Conservation (phyloP, 495 filamentous ascomycete species). For the Patellaria atrata region DNA sequence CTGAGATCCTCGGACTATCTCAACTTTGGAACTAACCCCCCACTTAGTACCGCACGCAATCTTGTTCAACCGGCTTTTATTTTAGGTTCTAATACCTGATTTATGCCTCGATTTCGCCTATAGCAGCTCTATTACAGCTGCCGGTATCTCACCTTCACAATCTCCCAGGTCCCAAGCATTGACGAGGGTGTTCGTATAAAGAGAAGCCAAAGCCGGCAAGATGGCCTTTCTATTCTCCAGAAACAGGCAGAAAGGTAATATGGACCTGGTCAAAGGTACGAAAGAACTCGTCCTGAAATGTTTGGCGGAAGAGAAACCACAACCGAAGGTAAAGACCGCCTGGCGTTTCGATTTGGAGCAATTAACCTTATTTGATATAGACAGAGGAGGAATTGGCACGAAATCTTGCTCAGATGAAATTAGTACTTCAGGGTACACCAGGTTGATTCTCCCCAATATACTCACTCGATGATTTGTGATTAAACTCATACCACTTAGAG, state of each 20-base stretch:
- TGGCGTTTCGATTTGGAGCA: not conserved
- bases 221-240: conserved; percentile 93
- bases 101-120: conserved; percentile 8
- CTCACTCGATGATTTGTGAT: too few species aligned
- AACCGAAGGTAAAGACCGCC: conserved; percentile 21
- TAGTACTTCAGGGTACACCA: conserved; percentile 28
- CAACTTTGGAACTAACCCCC: too few species aligned
- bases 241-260: conserved; percentile 40
- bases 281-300: conserved; percentile 42
- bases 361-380: conserved; percentile 7
- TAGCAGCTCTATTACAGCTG: conserved; percentile 13
- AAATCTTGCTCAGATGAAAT: conserved; percentile 30
- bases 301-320: conserved; percentile 21
- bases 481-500: conserved; percentile 38
- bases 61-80: too few species aligned
- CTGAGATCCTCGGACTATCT: too few species aligned
- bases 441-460: too few species aligned
- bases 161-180: too few species aligned
- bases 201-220: conserved; percentile 6
- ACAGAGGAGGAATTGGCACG: conserved; percentile 28
- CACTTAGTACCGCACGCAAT: too few species aligned
- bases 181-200: too few species aligned
- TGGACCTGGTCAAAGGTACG: conserved; percentile 41
- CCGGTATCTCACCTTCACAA: conserved; percentile 2
- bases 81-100: too few species aligned